Evolutionary conservation across 2,329 filamentous ascomycete species (phyloP), one percentile per base, ranked within the genome.

Genomic region (Amylocarpus encephaloides): DNA sequence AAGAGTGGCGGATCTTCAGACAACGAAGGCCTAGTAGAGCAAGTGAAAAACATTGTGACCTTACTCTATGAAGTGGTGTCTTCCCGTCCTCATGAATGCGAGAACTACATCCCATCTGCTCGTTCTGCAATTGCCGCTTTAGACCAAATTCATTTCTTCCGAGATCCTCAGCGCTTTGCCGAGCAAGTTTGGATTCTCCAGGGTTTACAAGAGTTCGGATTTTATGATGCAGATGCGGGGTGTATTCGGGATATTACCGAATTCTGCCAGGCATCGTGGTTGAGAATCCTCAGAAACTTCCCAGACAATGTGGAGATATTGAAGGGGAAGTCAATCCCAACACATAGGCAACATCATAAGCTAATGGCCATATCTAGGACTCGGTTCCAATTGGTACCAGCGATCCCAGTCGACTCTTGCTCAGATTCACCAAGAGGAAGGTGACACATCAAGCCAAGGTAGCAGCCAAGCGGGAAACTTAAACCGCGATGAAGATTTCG

Each of bases 321-420:
- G 35, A 64, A 62, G 58, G 68, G 73, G 74, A 61, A 57, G 67
- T 39, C 32, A 9, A 38, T 15, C 11, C 18, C n/a, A 39, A 26
- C 40, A 19, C 44, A 13, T 38, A 43, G 1, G 29, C 10, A 6
- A 43, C 22, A 15, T 5, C 16, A 46, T 13, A 32, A 30, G 36
- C 32, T 13, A 19, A 48, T 51, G 18, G 41, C 35, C 35, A 22
- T n/a, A 6, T 38, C 19, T 56, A 73, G 76, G 74, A 3, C 65
- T 78, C 16, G 76, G 74, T 15, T 65, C 70, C 22, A 71, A 72
- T 40, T 79, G 76, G 76, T 66, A 78, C 1, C 67, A 70, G 39
- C 72, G 71, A 58, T 71, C 75, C n/a, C 76, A 78, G 56, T 70
- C 67, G 50, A 68, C 66, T 32, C 64, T 79, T 18, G 68, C 72